Percentiles rank a stretch among this genome's conserved stretches.
phyloP scores from a whole-genome alignment of 164 flowering plant genomes.

The Warburgia ugandensis region DNA sequence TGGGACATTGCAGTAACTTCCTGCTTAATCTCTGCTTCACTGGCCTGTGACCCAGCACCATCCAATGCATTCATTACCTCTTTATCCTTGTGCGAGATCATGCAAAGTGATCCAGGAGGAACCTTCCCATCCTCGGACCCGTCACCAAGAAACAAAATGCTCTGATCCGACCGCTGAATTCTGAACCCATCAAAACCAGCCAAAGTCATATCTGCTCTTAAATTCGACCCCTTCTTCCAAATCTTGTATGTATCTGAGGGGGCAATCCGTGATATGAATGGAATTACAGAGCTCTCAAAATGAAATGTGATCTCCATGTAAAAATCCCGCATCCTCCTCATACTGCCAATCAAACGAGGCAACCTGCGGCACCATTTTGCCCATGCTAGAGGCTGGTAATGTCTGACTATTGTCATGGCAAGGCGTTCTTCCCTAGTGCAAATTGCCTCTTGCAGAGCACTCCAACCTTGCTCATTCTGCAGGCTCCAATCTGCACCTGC shows the following conservation, averaged over 20 bases:
- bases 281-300: conserved; percentile 91
- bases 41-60: conserved; percentile 70
- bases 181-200: conserved; percentile 88
- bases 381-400: conserved; percentile 88
- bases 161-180: conserved; percentile 87
- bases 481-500: conserved; percentile 88
- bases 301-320: conserved; percentile 89
- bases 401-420: conserved; percentile 65
- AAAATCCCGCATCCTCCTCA: conserved; percentile 82
- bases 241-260: conserved; percentile 87
- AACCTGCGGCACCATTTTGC: conserved; percentile 88
- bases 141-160: conserved; percentile 77
- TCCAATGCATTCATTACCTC: conserved; percentile 88
- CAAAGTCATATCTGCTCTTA: conserved; percentile 89
- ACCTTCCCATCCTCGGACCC: conserved; percentile 81
- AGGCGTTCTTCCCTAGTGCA: conserved; percentile 59
- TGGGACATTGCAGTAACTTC: conserved; percentile 87
- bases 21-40: conserved; percentile 62
- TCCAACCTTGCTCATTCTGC: conserved; percentile 84
- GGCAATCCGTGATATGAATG: conserved; percentile 77
- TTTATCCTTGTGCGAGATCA: conserved; percentile 74
- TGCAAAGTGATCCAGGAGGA: conserved; percentile 64
- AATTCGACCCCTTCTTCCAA: conserved; percentile 84
- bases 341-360: conserved; percentile 62
- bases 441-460: conserved; percentile 84